Base-by-base conservation (phyloP, 2,329 filamentous ascomycete species). In the Fusarium sp. region DNA sequence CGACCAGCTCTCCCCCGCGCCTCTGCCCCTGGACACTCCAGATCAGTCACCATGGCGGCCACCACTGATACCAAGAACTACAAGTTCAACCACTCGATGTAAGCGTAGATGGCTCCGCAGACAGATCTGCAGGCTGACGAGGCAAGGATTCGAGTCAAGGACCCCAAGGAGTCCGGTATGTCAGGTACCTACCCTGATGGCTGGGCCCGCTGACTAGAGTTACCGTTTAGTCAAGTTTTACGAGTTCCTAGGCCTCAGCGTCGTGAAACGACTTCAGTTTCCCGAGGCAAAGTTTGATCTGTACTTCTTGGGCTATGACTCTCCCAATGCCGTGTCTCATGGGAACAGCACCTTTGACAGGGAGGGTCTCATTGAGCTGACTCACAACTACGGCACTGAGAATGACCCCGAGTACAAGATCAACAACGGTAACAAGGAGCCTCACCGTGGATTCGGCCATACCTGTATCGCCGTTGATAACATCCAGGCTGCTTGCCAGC, bases 251-350 rank as follows among this genome's bases (percentile, higher is more conserved):
- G 96, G 96, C 77, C 91, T 98, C 89, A 95, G 88, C 80, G 84
- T 95, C 71, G 89, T 98, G 82, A 91, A 94, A 79, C 93, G 95
- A 84, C 87, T 96, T 55, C 87, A 92, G 71, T 93, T 94, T 80
- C 93, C 95, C 16, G 95, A 98, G 69, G 91, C 90, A 83, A 98
- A 97, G 80, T 98, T 98, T 83, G 94, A 96, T 79, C 90, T 98
- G 31, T 98, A 98, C 87, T 98, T 98, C 85, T 88, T 99, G 69
- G 95, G 92, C 68, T 98, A 97, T 84, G 92, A 98, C 81, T 89
- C 90, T 35, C 90, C 94, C 11, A 87, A 89, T 40, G 93, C 96
- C 16, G 85, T 90, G n/a, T 96, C 93, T 11, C 86, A 89, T 66
- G 93, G 92, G 78, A 91, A 91, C 72, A 90, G 92, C 79, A 80